Evolutionary conservation across 495 filamentous ascomycete genomes (phyloP).

Genomic region (Hyaloscypha variabilis): DNA sequence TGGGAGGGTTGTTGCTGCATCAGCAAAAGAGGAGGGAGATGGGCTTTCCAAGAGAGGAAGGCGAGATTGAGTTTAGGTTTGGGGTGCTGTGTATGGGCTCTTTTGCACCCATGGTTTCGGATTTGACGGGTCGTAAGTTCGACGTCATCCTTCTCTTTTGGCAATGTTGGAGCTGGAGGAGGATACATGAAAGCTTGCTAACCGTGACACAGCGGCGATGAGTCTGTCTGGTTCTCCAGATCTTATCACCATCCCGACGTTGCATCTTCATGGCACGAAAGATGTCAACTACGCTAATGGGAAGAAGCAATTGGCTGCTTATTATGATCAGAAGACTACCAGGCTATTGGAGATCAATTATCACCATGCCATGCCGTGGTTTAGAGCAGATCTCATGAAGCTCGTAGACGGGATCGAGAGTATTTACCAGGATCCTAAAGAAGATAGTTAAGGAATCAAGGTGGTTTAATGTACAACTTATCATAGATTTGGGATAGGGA

Average conservation of each 20-base stretch:
- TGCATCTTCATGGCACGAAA: conserved; percentile 24
- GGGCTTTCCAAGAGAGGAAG: background rate
- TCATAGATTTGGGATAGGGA: background rate
- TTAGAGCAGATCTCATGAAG: conserved; percentile 11
- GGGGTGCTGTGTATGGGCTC: conserved; percentile 26
- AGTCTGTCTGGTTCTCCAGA: background rate
- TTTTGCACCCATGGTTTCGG: conserved; percentile 22
- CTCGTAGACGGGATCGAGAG: conserved; percentile 9
- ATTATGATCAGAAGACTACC: conserved; percentile 16
- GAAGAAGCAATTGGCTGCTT: conserved; percentile 15
- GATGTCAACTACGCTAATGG: conserved; percentile 19
- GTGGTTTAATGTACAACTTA: background rate
- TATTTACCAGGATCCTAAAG: background rate
- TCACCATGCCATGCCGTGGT: conserved; percentile 29
- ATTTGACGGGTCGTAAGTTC: conserved; percentile 18
- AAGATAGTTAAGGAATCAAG: background rate
- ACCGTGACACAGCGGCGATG: background rate
- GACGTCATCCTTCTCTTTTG: background rate
- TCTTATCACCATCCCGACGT: conserved; percentile 20
- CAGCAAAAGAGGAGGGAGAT: conserved; percentile 22
- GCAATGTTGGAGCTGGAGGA: background rate
- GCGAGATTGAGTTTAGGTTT: conserved; percentile 23
- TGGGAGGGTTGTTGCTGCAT: conserved; percentile 25
- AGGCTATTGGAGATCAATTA: conserved; percentile 22
- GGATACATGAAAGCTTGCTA: background rate